phyloP scores from a whole-genome alignment of 306 rosid genomes.

The Crotalaria pallida region DNA sequence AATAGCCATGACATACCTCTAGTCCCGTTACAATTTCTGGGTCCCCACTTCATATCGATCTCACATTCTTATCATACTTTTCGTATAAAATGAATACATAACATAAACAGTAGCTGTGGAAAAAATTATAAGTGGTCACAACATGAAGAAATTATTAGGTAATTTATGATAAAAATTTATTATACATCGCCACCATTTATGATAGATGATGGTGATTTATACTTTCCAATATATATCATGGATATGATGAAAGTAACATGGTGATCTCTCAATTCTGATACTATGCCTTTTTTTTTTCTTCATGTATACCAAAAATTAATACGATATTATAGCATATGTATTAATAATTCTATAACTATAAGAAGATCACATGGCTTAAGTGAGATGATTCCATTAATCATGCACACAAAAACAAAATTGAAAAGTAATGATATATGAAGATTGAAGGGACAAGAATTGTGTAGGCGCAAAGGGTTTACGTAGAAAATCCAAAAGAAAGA shows the following conservation, averaged over 20 bases:
- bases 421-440: neutral
- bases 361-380: neutral
- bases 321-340: too few relatives aligned
- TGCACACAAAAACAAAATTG: neutral
- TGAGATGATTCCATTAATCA: neutral
- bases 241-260: too few relatives aligned
- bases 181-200: too few relatives aligned
- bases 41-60: neutral
- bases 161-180: too few relatives aligned
- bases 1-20: neutral
- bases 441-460: neutral
- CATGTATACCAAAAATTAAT: too few relatives aligned
- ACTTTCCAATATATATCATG: too few relatives aligned
- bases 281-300: too few relatives aligned
- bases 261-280: too few relatives aligned
- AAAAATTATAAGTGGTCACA: neutral
- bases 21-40: neutral
- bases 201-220: too few relatives aligned
- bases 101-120: neutral
- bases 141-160: too few relatives aligned
- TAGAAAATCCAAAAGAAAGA: conserved; percentile 5
- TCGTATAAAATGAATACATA: neutral
- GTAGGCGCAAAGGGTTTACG: neutral
- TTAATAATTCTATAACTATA: too few relatives aligned
- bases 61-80: neutral